Conservation (phyloP, 352 stramenopile species). For the Phytopythium sindhum region DNA sequence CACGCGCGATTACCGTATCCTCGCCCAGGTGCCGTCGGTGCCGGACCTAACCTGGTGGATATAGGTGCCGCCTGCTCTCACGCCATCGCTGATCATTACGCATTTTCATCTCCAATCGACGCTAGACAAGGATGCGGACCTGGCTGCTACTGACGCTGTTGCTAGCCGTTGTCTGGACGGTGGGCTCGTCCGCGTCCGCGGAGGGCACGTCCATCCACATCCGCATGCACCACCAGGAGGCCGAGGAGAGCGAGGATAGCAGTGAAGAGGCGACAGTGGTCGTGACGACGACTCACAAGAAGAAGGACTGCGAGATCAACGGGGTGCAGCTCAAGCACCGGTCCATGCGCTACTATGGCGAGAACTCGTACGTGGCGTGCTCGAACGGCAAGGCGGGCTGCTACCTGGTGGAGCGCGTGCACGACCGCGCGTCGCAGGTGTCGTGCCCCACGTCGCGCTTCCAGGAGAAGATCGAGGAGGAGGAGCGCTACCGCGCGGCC, state of each 20-base stretch:
- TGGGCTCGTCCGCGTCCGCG: constrained; percentile 11
- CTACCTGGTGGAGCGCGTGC: constrained; percentile 59
- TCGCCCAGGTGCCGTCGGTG: no score
- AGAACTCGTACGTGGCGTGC: constrained; percentile 74
- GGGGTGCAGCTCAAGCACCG: constrained; percentile 53
- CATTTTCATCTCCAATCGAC: constrained; percentile 13
- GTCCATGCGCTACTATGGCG: constrained; percentile 66
- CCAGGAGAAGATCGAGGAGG: constrained; percentile 33
- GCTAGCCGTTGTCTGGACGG: constrained; percentile 14
- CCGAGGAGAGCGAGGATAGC: constrained; percentile 44
- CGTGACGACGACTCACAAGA: constrained; percentile 8
- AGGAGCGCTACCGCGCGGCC: constrained; percentile 23
- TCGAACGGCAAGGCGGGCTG: constrained; percentile 53
- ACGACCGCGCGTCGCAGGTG: constrained; percentile 58
- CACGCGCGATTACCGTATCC: background rate
- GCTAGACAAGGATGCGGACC: constrained; percentile 19
- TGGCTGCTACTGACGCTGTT: constrained; percentile 15
- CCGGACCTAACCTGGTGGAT: no score
- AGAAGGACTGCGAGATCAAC: constrained; percentile 47
- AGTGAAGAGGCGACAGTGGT: constrained; percentile 17
- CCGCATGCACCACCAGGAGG: constrained; percentile 17
- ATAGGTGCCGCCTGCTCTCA: no score
- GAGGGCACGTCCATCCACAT: constrained; percentile 34
- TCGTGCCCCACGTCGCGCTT: constrained; percentile 44
- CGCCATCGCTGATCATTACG: constrained; percentile 18